These are phyloP conservation scores for Picea abies DNA, from an alignment of 83 land plant genomes.

Conservation along the genomic window DNA sequence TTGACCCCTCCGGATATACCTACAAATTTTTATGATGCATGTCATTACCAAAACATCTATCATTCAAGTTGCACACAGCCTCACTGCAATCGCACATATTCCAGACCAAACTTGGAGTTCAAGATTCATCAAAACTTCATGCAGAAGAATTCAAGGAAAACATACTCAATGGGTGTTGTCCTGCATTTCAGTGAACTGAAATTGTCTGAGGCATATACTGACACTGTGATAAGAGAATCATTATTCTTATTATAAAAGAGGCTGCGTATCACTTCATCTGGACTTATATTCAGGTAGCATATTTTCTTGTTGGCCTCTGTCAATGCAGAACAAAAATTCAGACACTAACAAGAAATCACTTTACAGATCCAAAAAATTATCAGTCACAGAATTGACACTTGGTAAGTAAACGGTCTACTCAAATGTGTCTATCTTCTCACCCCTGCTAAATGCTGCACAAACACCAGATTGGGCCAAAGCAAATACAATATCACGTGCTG, in stretches of 20 bases:
- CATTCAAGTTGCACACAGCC: neutral
- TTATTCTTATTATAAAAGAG: constrained; percentile 97
- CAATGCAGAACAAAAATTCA: constrained; percentile 12
- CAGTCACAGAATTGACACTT: no score
- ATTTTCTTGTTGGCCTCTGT: constrained; percentile 88
- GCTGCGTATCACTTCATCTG: constrained; percentile 97
- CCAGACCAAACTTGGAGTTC: neutral
- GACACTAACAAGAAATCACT: neutral
- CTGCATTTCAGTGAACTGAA: constrained; percentile 97
- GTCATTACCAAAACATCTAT: no score
- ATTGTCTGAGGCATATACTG: constrained; percentile 95
- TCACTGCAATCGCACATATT: no score
- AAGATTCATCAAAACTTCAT: neutral
- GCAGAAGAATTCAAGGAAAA: neutral
- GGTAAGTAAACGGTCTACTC: neutral
- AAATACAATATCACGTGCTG: constrained; percentile 75
- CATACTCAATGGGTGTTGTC: constrained; percentile 93
- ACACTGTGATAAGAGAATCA: constrained; percentile 96
- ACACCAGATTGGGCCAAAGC: constrained; percentile 95
- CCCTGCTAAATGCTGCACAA: constrained; percentile 96
- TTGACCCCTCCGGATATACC: constrained; percentile 85
- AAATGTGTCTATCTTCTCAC: constrained; percentile 22
- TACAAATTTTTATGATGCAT: constrained; percentile 10
- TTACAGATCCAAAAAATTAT: neutral
- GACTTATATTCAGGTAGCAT: constrained; percentile 88